Percentiles rank a stretch among this genome's conserved stretches.
Evolutionary conservation across 306 rosid species (phyloP).

Genomic region (Quercus alba): DNA sequence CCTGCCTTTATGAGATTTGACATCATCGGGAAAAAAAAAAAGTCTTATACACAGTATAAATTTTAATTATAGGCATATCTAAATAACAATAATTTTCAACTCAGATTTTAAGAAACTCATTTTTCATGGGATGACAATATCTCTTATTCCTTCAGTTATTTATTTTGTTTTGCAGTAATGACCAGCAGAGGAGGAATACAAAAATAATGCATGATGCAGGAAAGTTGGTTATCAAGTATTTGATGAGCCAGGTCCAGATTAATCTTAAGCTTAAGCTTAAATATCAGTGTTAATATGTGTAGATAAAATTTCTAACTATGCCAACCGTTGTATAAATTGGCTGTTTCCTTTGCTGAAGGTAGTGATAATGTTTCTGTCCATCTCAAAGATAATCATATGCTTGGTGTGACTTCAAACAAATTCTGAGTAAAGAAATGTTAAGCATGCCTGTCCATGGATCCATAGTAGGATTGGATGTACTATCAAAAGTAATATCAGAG

Average conservation of each 20-base stretch:
- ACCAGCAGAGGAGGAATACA: neutral
- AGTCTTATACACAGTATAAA: no score
- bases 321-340: neutral
- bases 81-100: no score
- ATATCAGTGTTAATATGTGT: neutral
- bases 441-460: no score
- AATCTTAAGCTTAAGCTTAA: neutral
- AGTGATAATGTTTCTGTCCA: no score
- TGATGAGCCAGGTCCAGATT: neutral
- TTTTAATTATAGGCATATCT: no score
- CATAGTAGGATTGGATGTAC: no score
- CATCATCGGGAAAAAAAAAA: no score
- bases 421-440: neutral
- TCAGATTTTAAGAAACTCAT: no score
- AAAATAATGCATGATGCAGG: neutral
- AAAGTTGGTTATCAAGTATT: neutral
- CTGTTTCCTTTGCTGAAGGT: neutral
- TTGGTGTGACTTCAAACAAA: neutral
- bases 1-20: no score
- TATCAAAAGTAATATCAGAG: no score
- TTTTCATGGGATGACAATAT: neutral
- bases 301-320: neutral
- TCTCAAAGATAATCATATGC: neutral
- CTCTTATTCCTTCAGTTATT: neutral
- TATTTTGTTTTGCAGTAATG: neutral